phyloP scores from a whole-genome alignment of 345 rosid species.

The Conringia planisiliqua region DNA sequence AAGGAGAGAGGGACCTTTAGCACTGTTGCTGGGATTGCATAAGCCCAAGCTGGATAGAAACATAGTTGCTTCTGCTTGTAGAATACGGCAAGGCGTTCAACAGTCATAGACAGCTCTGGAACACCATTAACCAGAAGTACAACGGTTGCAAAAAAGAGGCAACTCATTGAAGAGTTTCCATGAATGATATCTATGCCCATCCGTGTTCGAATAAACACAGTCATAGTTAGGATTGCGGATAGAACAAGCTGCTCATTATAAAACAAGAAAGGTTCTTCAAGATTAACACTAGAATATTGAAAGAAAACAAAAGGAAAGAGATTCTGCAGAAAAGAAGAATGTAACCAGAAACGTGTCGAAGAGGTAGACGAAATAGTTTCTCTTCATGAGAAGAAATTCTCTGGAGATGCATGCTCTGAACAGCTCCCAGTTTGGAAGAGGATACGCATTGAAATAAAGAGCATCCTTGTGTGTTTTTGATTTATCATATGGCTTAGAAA shows the following conservation, averaged over 20 bases:
- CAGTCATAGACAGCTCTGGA: slow-evolving; percentile 73
- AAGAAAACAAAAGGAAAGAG: slow-evolving; percentile 5
- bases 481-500: slow-evolving; percentile 64
- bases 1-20: slow-evolving; percentile 68
- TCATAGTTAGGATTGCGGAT: slow-evolving; percentile 51
- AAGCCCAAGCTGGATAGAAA: slow-evolving; percentile 88
- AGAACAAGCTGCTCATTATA: slow-evolving; percentile 46
- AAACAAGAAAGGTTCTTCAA: neutral
- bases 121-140: slow-evolving; percentile 64
- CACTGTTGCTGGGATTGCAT: slow-evolving; percentile 72
- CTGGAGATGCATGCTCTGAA: slow-evolving; percentile 68
- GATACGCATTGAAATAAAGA: slow-evolving; percentile 55
- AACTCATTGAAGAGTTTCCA: slow-evolving; percentile 64
- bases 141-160: slow-evolving; percentile 50
- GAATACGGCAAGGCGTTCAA: slow-evolving; percentile 74
- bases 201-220: slow-evolving; percentile 57
- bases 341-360: slow-evolving; percentile 48
- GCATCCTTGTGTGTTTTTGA: slow-evolving; percentile 71
- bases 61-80: slow-evolving; percentile 83
- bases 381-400: slow-evolving; percentile 80
- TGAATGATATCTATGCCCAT: slow-evolving; percentile 62
- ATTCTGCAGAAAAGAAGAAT: neutral
- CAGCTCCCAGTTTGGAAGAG: slow-evolving; percentile 56
- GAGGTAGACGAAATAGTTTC: slow-evolving; percentile 73
- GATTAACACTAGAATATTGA: neutral